Evolutionary conservation across 1,139 yeast species (phyloP), one percentile per base, ranked within the genome.

Genomic region (Sugiyamaella grinbergsii): DNA sequence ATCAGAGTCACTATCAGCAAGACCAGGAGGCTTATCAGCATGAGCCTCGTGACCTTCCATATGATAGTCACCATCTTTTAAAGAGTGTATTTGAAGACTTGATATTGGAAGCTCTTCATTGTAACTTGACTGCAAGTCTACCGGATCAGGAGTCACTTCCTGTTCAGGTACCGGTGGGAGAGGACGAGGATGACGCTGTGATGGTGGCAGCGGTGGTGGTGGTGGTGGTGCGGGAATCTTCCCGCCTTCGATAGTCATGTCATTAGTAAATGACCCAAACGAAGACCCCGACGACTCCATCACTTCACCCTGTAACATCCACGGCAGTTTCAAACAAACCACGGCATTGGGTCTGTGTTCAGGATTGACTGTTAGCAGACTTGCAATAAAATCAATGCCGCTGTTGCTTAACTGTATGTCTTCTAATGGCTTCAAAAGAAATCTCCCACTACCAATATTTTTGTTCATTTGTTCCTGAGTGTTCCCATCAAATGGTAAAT

Each of bases 401-500:
- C 80, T 82, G 39, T 85, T 52, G 48, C 88, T 74, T 1, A 88
- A 76, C 26, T 82, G 79, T 58, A 80, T 80, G 42, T 85, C 85
- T 52, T 79, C 79, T 43, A 93, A 72, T 0, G 96, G 93, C 13
- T 86, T 83, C 54, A 81, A 86, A 62, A 88, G 93, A 64, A 83
- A 93, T 32, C 85, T 81, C 1, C 97, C 98, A 19, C 76, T 71
- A 51, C 80, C 78, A 36, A 91, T 90, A 61, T 85, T 85, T 46
- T 78, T 78, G 68, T 87, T 88, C 65, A 93, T 74, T 57, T 85
- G 87, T 22, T 87, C 91, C 62, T 91, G 98, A 0, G 96, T 88
- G 49, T 84, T 79, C 0, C 97, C 97, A 64, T 91, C 89, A 65
- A 93, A 93, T 1, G 98, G 98, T 53, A 91, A 72, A 73, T 89